Conservation (phyloP, 768 basidiomycete species). For the Cubamyces lactineus region DNA sequence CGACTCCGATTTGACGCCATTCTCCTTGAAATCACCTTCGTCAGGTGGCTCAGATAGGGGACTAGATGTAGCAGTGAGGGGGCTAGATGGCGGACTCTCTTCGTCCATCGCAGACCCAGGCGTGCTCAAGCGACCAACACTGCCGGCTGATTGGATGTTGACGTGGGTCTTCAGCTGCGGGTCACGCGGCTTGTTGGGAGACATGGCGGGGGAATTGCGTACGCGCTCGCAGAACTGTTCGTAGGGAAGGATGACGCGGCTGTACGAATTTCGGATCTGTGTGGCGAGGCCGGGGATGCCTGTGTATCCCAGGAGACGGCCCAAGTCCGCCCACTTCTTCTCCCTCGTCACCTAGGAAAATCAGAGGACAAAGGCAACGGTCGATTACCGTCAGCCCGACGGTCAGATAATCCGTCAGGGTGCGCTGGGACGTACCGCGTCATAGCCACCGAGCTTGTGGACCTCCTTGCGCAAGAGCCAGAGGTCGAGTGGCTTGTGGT, state of each 20-base stretch:
- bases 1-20: conserved; percentile 40
- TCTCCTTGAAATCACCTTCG: conserved; percentile 66
- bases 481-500: conserved; percentile 89
- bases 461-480: conserved; percentile 95
- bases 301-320: conserved; percentile 79
- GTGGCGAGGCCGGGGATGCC: conserved; percentile 82
- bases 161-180: conserved; percentile 59
- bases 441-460: conserved; percentile 84
- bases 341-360: conserved; percentile 69
- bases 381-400: background rate
- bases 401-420: conserved; percentile 1
- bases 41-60: conserved; percentile 81
- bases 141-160: conserved; percentile 47
- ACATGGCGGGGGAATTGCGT: conserved; percentile 59
- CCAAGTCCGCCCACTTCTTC: conserved; percentile 89
- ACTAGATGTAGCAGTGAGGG: conserved; percentile 77
- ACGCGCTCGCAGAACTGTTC: conserved; percentile 86
- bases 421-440: conserved; percentile 59
- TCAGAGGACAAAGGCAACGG: background rate
- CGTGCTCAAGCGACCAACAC: conserved; percentile 39
- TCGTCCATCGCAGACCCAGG: conserved; percentile 39
- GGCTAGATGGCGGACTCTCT: conserved; percentile 70
- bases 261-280: conserved; percentile 89
- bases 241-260: conserved; percentile 92
- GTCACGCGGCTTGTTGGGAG: conserved; percentile 46